Evolutionary conservation across 164 flowering plant genomes (phyloP).

Genomic region (Aristolochia fimbriata): DNA sequence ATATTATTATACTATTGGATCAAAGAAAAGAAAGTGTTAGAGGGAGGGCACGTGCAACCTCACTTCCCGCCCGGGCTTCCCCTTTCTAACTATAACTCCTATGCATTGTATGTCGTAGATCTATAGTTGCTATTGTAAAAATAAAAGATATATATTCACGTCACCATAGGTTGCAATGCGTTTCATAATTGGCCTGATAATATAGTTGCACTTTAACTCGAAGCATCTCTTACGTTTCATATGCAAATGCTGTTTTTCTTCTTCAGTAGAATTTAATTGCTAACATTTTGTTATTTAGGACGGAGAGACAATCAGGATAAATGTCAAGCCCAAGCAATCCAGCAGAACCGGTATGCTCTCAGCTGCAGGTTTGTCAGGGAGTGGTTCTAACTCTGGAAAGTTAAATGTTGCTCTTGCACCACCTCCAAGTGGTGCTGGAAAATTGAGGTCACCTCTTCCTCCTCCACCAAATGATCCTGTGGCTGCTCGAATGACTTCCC

Average conservation of each 20-base stretch:
- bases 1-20: too few relatives aligned
- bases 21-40: too few relatives aligned
- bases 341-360: constrained; percentile 91
- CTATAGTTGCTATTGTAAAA: too few relatives aligned
- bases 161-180: too few relatives aligned
- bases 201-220: too few relatives aligned
- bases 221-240: not conserved
- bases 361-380: constrained; percentile 68
- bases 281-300: constrained; percentile 43
- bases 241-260: not conserved
- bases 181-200: too few relatives aligned
- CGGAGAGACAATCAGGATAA: constrained; percentile 94
- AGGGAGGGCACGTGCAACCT: too few relatives aligned
- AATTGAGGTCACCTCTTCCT: constrained; percentile 71
- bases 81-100: too few relatives aligned
- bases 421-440: constrained; percentile 65
- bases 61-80: too few relatives aligned
- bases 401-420: constrained; percentile 61
- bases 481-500: constrained; percentile 43
- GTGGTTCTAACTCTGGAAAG: constrained; percentile 35
- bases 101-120: too few relatives aligned
- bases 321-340: constrained; percentile 74
- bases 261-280: not conserved
- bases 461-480: constrained; percentile 98
- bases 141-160: too few relatives aligned